Base-by-base conservation (phyloP, 345 rosid species). In the Pugionium cornutum region DNA sequence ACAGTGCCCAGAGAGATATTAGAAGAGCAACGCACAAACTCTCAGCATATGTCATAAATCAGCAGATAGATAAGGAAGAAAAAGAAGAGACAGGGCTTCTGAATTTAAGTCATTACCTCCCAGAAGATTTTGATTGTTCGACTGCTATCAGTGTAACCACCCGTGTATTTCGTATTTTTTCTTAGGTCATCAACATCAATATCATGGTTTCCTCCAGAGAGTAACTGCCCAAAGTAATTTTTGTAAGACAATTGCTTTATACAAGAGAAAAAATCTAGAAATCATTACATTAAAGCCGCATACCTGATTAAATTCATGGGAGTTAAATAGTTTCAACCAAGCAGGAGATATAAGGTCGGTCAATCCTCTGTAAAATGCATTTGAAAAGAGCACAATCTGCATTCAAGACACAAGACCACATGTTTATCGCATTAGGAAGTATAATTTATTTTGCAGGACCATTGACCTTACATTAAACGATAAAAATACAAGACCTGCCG, bases 291-390 rank as follows among this genome's bases (percentile, higher is more conserved):
- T 26, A 32, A 45, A 58, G 47, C 31, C 46, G 56, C 57, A 46
- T 80, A 90, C 97, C 97, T 92, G 98, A 80, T 90, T 92, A 74
- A 92, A 88, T 83, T 92, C 98, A 64, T 80, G 86, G 50, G 96
- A 92, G 71, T 92, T 92, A 72, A 92, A 92, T 33, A 92, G 81
- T 77, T 88, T 92, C 82, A 92, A 66, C 97, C 98, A 92, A 59
- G 89, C 83, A 57, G 96, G 86, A 53, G 89, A 84, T 79, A 92
- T 79, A 41, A 92, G 90, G 80, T 92, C 98, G 28, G 92, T 84
- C 45, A 89, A 72, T 28, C 98, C 98, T 77, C 92, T 79, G 70
- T 89, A 88, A 76, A 92, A 92, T 69, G 98, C 97, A 83, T 88
- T 89, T 73, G 98, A 86, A 76, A 89, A 89, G 60, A 92, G 92